Base-by-base conservation (phyloP, 2,329 filamentous ascomycete species). In the Diplodia mutila region DNA sequence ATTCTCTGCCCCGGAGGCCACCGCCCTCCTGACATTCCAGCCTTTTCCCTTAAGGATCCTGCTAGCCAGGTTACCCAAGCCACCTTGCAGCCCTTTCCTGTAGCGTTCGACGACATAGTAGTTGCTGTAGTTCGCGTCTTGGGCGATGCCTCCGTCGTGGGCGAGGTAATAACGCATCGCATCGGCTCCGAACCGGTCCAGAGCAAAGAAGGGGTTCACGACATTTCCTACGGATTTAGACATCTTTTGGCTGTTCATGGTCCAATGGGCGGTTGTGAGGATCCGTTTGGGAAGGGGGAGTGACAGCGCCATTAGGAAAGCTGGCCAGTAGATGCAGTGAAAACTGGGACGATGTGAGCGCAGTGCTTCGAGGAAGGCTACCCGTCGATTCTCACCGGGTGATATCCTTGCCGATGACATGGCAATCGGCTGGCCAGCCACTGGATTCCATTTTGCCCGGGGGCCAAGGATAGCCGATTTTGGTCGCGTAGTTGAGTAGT, bases 251-350 rank as follows among this genome's bases (percentile, higher is more conserved):
- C 88, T 88, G 67, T 91, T 92, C 80, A 99, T 89, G 16, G 93
- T 97, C 95, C 96, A 99, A 78, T 99, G 95, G 2, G 90, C 93
- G 76, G 99, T 95, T 64, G 92, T 92, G 2, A 99, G 83, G 37
- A 99, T 87, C 70, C 89, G 89, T 74, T 89, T 90, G 0, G 95
- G 93, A 0, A 91, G 82, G 1, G 92, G 90, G 4, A 98, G 84
- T 63, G 90, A 89, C 16, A 97, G 83, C 1, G 95, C 94, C 85
- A 99, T 90, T 18, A 99, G 88, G 72, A 99, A 91, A 3, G 95
- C 95, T 0, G 95, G 95, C 95, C 96, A 99, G 83, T 99, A 99
- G 57, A 99, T 90, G 78, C 92, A 94, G 77, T 99, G 96, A 79
- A 99, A 99, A 14, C 53, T 57, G 16, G 18, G 11, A 9, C 9